These are phyloP conservation scores for Draba incana DNA, from an alignment of 345 rosid species.

Conservation along the genomic window DNA sequence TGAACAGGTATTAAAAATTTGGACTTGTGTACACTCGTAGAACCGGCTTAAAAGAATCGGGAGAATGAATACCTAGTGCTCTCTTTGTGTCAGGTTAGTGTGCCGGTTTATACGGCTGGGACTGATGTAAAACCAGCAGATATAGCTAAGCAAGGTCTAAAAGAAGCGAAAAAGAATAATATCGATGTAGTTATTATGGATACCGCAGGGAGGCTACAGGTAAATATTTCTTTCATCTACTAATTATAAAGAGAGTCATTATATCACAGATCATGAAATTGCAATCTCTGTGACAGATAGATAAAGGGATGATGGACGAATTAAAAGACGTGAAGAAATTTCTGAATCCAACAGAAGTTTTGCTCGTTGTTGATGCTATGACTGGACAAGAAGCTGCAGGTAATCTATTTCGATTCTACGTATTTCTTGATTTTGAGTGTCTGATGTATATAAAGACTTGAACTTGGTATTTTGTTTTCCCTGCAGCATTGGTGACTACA, in stretches of 20 bases:
- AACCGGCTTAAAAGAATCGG: background rate
- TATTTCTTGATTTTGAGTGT: background rate
- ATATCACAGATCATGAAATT: slow-evolving; percentile 17
- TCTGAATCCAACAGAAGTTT: slow-evolving; percentile 85
- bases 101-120: slow-evolving; percentile 88
- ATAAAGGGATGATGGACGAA: slow-evolving; percentile 97
- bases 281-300: slow-evolving; percentile 58
- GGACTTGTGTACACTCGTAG: background rate
- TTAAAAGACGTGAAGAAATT: slow-evolving; percentile 89
- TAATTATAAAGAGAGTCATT: background rate
- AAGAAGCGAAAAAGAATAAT: slow-evolving; percentile 81
- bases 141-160: slow-evolving; percentile 86
- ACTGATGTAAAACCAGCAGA: slow-evolving; percentile 85
- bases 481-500: slow-evolving; percentile 91
- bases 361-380: slow-evolving; percentile 99
- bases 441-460: background rate
- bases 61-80: slow-evolving; percentile 33
- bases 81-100: slow-evolving; percentile 71
- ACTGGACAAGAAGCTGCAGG: slow-evolving; percentile 99
- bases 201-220: slow-evolving; percentile 99
- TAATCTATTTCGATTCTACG: slow-evolving; percentile 31
- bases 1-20: slow-evolving; percentile 64
- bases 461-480: background rate
- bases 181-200: slow-evolving; percentile 90
- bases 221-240: slow-evolving; percentile 28